Base-by-base conservation (phyloP, 2,329 filamentous ascomycete genomes). In the Blastomyces parvus region DNA sequence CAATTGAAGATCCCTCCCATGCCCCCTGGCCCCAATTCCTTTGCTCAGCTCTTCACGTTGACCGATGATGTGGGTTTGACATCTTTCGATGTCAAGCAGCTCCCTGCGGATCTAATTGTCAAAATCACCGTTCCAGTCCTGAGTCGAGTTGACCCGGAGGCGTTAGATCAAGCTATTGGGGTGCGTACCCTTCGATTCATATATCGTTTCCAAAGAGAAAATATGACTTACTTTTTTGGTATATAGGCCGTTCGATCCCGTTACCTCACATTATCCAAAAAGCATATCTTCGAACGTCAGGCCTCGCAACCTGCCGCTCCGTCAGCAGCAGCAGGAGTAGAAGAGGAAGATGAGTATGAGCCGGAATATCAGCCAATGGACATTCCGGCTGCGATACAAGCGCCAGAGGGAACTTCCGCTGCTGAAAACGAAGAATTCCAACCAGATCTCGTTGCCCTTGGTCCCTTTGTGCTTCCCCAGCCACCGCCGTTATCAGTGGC, bases 321-420 rank as follows among this genome's bases (percentile, higher is more conserved):
- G 53, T 62, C 67, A 42, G 40, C 57, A 57, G 33, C 48, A 27
- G 11, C 48, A n/a, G 52, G 8, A 11, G 70, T 74, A 57, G 86
- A 88, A 9, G 91, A 96, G 52, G 92, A 96, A 25, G 91, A 96
- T 67, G 90, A 96, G 69, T 97, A 97, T 71, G 93, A 97, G 70
- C 92, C 93, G 0, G 89, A 95, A 71, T 91, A 91, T 68, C 86
- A 88, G 64, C 83, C 88, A 9, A 85, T 86, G 44, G 90, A 95
- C 73, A 63, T 72, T 38, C 55, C 71, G 2, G 65, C 70, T 48
- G 66, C 66, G 25, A 59, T 66, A 0, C 69, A 68, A 30, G 69
- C 71, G 60, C 86, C 85, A 0, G 88, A 91, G 70, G 89, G 93
- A 71, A 86, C 90, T 40, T 77, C 88, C 59, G 90, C 93, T 74